A percentile compares a stretch with the other conserved stretches of the same genome.
Evolutionary conservation across 208 protist genomes (phyloP).

Genomic region (Leishmania guyanensis): DNA sequence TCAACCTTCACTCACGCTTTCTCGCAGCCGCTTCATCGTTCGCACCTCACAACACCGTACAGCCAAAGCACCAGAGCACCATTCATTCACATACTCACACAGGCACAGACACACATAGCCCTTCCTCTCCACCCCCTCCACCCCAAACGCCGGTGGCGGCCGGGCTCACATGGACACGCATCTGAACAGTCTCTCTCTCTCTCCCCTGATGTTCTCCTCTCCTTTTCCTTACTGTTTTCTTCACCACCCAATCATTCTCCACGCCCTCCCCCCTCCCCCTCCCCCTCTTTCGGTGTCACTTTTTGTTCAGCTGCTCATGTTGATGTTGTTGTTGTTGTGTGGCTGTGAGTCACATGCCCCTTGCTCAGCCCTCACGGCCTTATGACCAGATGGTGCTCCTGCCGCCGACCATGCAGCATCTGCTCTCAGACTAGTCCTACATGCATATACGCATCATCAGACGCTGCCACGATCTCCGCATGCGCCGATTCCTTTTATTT

Average conservation of each 20-base stretch:
- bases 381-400: background rate
- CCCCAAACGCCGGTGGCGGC: background rate
- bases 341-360: background rate
- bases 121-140: background rate
- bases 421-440: background rate
- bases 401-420: background rate
- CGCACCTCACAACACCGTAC: background rate
- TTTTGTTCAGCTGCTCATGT: background rate
- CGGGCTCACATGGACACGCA: background rate
- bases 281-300: background rate
- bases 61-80: background rate
- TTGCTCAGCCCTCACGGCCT: background rate
- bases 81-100: slow-evolving; percentile 1
- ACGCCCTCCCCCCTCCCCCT: background rate
- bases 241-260: background rate
- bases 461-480: background rate
- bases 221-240: background rate
- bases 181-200: background rate
- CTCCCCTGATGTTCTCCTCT: background rate
- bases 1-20: background rate
- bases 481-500: background rate
- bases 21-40: background rate
- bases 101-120: background rate
- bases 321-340: background rate
- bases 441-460: background rate